Conservation (phyloP, 2,329 filamentous ascomycete genomes). For the Hirsutella thompsonii region DNA sequence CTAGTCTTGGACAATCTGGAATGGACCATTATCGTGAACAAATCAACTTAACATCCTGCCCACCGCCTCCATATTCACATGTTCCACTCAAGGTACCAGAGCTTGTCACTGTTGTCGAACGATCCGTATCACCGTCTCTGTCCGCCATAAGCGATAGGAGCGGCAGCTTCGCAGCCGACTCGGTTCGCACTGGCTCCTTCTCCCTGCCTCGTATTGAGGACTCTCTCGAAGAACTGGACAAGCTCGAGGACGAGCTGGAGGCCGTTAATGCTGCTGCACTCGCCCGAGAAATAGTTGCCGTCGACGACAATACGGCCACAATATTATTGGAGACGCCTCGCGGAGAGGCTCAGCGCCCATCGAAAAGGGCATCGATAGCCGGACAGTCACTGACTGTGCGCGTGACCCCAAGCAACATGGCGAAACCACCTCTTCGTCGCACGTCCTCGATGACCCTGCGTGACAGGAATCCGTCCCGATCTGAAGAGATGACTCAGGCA, state of each 20-base stretch:
- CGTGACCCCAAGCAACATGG: conserved; percentile 23
- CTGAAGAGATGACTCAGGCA: not conserved
- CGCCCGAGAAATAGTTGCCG: conserved; percentile 4
- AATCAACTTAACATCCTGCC: not conserved
- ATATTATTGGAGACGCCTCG: conserved; percentile 9
- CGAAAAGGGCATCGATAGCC: conserved; percentile 6
- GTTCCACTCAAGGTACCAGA: conserved; percentile 16
- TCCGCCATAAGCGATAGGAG: conserved; percentile 17
- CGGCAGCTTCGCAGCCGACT: conserved; percentile 20
- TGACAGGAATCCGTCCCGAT: conserved; percentile 8
- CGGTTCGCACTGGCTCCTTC: conserved; percentile 16
- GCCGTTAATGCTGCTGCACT: conserved; percentile 29
- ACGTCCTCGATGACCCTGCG: conserved; percentile 26
- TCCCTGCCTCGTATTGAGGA: conserved; percentile 44
- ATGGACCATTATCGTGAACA: conserved; percentile 7
- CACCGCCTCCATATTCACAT: conserved; percentile 12
- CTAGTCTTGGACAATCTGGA: conserved; percentile 8
- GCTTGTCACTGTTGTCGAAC: conserved; percentile 16
- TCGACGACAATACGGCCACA: not conserved
- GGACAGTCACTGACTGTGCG: conserved; percentile 21
- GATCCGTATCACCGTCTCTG: conserved; percentile 19
- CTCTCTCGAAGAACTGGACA: conserved; percentile 48
- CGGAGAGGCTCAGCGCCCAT: conserved; percentile 5
- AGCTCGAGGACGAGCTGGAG: conserved; percentile 48
- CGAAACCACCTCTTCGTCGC: conserved; percentile 27